These are phyloP conservation scores for Phalaenopsis hybrid DNA, from an alignment of 116 monocot species.

Conservation along the genomic window DNA sequence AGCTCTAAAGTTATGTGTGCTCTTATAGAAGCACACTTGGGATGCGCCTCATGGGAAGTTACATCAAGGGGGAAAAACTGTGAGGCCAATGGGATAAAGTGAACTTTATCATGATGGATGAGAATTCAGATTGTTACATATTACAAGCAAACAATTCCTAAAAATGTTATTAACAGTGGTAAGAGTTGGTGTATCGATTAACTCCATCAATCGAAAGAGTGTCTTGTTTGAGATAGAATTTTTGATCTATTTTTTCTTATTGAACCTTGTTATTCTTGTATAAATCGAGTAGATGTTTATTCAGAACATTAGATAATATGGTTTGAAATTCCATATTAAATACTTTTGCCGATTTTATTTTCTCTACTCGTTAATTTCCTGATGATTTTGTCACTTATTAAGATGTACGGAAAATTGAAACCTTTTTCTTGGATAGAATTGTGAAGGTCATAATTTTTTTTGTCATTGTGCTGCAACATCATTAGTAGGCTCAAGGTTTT, in stretches of 20 bases:
- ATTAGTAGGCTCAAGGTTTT: background rate
- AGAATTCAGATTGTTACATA: too few relatives aligned
- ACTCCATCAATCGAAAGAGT: background rate
- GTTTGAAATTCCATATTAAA: background rate
- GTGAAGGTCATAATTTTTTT: too few relatives aligned
- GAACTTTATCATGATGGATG: too few relatives aligned
- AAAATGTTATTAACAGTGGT: background rate
- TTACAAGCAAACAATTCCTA: too few relatives aligned
- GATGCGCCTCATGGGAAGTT: too few relatives aligned
- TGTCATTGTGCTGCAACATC: too few relatives aligned
- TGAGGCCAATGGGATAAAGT: too few relatives aligned
- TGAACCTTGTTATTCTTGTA: background rate
- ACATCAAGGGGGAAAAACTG: too few relatives aligned
- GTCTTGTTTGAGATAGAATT: background rate
- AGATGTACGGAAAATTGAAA: background rate
- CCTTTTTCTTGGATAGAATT: too few relatives aligned
- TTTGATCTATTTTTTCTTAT: background rate
- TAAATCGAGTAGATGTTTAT: background rate
- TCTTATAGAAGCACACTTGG: too few relatives aligned
- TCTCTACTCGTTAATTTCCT: background rate
- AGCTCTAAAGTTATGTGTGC: too few relatives aligned
- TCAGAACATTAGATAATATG: background rate
- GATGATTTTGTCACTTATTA: background rate
- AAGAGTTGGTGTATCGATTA: background rate
- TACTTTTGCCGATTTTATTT: background rate